Evolutionary conservation across 805 yeast genomes (phyloP).

Genomic region (Candida coquimbonensis): DNA sequence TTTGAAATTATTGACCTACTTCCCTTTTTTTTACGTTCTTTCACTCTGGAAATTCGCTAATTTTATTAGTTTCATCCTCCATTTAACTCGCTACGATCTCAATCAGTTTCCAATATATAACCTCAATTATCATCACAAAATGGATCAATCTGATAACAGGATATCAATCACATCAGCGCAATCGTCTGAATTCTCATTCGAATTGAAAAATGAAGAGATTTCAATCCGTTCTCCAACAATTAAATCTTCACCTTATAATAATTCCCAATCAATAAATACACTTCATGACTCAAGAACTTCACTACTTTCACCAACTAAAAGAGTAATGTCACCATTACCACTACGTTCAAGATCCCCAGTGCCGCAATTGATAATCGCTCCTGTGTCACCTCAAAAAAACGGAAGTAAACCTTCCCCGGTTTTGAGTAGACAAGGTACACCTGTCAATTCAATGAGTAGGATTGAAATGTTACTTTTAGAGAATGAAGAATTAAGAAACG

Average conservation of each 20-base stretch:
- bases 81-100: too few relatives aligned
- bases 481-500: conserved; percentile 14
- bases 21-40: too few relatives aligned
- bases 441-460: conserved; percentile 1
- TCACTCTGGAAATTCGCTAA: too few relatives aligned
- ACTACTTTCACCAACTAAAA: background rate
- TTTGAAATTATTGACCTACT: too few relatives aligned
- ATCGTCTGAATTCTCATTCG: conserved; percentile 6
- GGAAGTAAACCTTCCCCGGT: too few relatives aligned
- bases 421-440: background rate
- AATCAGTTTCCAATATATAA: too few relatives aligned
- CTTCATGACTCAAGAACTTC: background rate
- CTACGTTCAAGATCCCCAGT: background rate
- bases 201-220: conserved; percentile 3
- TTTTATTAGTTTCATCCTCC: too few relatives aligned
- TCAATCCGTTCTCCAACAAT: background rate
- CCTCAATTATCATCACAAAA: background rate
- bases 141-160: background rate
- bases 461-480: conserved; percentile 10
- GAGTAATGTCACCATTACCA: background rate
- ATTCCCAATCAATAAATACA: background rate
- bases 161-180: conserved; percentile 3
- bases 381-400: background rate
- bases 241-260: background rate
- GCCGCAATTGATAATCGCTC: background rate